Conservation (phyloP, 2,329 filamentous ascomycete species). For the Trichoderma endophyticum region DNA sequence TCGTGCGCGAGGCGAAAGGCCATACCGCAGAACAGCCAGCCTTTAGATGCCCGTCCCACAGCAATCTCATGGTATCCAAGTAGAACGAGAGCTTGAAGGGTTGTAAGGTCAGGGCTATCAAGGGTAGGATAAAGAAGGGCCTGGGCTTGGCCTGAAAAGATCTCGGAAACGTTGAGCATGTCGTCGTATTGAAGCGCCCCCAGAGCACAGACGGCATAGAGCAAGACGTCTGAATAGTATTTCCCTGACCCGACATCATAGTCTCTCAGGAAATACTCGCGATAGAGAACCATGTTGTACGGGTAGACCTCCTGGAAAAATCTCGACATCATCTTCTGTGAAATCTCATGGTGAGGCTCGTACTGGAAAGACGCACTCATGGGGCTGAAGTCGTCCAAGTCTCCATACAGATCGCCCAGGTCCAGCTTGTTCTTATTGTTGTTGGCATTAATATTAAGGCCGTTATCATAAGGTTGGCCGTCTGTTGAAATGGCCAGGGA, state of each 20-base stretch:
- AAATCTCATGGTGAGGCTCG: conserved; percentile 43
- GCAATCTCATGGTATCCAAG: conserved; percentile 48
- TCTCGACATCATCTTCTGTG: conserved; percentile 43
- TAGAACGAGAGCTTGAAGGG: conserved; percentile 43
- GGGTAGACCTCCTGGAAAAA: conserved; percentile 49
- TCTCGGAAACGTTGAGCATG: conserved; percentile 37
- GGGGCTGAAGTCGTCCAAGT: conserved; percentile 22
- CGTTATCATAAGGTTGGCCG: background rate
- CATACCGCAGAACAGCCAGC: conserved; percentile 52
- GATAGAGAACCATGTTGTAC: conserved; percentile 49
- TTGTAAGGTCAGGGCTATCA: conserved; percentile 46
- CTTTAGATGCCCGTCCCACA: conserved; percentile 45
- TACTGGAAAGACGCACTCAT: conserved; percentile 32
- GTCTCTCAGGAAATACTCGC: conserved; percentile 49
- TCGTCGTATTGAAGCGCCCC: conserved; percentile 46
- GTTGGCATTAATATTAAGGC: background rate
- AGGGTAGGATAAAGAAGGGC: conserved; percentile 43
- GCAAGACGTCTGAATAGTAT: conserved; percentile 49
- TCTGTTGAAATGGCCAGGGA: conserved; percentile 3
- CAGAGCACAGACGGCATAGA: conserved; percentile 49
- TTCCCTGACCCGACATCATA: conserved; percentile 45
- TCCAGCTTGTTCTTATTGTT: background rate
- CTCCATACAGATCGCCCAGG: background rate
- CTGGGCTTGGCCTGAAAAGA: conserved; percentile 45
- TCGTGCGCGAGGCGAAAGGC: conserved; percentile 49